Percentiles rank a stretch among this genome's conserved stretches.
Evolutionary conservation across 2,329 filamentous ascomycete genomes (phyloP).

Genomic region (Colletotrichum cereale): DNA sequence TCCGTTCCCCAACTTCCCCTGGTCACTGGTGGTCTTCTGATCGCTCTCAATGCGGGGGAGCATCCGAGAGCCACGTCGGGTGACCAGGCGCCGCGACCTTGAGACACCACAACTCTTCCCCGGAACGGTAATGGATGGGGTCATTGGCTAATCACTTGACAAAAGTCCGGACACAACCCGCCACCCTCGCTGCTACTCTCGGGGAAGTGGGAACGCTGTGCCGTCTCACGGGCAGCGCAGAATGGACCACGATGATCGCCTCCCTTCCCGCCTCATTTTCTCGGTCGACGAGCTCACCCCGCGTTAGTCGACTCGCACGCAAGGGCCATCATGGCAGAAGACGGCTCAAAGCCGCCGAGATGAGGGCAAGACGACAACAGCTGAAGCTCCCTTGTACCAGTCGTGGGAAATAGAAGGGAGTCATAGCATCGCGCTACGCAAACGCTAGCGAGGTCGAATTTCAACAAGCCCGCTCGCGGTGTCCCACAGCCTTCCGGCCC

Average conservation of each 20-base stretch:
- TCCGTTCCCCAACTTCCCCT: conserved; percentile 31
- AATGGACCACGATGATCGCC: not conserved
- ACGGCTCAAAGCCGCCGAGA: not conserved
- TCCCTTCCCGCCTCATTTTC: conserved; percentile 16
- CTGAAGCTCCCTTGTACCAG: not conserved
- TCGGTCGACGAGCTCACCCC: conserved; percentile 22
- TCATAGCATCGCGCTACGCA: conserved; percentile 22
- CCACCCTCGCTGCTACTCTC: conserved; percentile 13
- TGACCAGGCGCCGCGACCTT: conserved; percentile 36
- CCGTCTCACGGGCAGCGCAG: conserved; percentile 19
- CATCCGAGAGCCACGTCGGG: conserved; percentile 39
- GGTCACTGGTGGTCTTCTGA: conserved; percentile 37
- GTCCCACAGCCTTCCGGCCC: not conserved
- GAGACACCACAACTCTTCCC: conserved; percentile 29
- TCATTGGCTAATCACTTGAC: conserved; percentile 27
- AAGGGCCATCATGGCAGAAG: conserved; percentile 1
- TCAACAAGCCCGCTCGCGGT: conserved; percentile 1
- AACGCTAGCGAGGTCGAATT: conserved; percentile 15
- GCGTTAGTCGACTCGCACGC: conserved; percentile 3
- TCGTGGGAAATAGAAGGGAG: conserved; percentile 22
- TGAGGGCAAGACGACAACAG: conserved; percentile 5
- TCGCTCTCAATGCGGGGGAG: conserved; percentile 38
- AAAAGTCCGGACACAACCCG: conserved; percentile 22
- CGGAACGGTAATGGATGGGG: conserved; percentile 4
- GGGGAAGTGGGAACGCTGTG: conserved; percentile 18